Base-by-base conservation (phyloP, 2,329 filamentous ascomycete genomes). In the Exophiala dermatitidis region DNA sequence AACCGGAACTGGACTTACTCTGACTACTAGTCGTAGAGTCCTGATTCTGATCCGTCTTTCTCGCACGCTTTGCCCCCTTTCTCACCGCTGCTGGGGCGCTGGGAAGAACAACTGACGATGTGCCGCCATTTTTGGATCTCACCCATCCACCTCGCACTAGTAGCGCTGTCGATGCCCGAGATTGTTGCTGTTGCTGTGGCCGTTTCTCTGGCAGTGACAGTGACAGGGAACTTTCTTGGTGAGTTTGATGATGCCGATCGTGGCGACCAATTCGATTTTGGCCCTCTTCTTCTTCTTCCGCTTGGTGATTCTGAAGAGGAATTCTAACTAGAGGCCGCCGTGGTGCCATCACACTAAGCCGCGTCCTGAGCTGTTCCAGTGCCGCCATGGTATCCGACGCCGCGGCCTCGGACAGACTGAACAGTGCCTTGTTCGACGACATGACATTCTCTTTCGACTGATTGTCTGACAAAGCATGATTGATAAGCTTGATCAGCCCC, bases 351-450 rank as follows among this genome's bases (percentile, higher is more conserved):
- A 54, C 8, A 33, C 54, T 60, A 32, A 58, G 52, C 42, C 49
- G 53, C 33, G 48, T 60, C 36, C 58, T 62, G 7, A 65, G 52
- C 45, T 65, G 61, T 12, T 57, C 57, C 31, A 65, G 57, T 3
- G 53, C 56, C 29, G 56, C 57, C 40, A 65, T 56, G 5, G 64
- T 63, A 33, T 66, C 62, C 30, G 52, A 50, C 28, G 62, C 62
- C 40, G 56, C 58, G 4, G 51, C 52, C 42, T 63, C 62, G 34
- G 60, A 62, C 5, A 63, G 52, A 40, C 49, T 53, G 44, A 55
- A 57, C 46, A 63, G 47, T 28, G 50, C 43, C 29, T 52, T 53
- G 40, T 48, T 34, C 3, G 60, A 60, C 9, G 60, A 60, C 9
- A 38, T 50, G 26, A 43, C 30, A 19, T 53, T 52, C 4, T 53